These are phyloP conservation scores for Arabidopsis lyrata DNA, from an alignment of 441 rosid genomes.

Conservation along the genomic window DNA sequence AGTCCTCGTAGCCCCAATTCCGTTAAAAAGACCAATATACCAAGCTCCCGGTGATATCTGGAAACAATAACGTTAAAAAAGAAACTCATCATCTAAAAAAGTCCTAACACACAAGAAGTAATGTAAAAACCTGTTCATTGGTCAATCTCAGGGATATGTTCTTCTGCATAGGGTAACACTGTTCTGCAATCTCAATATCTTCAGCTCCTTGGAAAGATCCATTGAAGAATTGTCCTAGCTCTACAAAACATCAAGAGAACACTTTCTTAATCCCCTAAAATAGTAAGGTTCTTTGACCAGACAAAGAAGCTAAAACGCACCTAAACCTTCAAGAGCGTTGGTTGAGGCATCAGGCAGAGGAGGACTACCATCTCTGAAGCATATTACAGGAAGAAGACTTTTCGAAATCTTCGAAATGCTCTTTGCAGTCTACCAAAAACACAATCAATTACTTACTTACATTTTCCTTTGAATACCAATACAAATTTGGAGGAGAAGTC, in stretches of 20 bases:
- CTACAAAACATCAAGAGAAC: slow-evolving; percentile 37
- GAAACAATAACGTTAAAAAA: slow-evolving; percentile 35
- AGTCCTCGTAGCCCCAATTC: slow-evolving; percentile 83
- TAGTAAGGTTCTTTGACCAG: slow-evolving; percentile 20
- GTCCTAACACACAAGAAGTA: slow-evolving; percentile 7
- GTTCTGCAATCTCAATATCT: slow-evolving; percentile 66
- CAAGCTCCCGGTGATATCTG: slow-evolving; percentile 92
- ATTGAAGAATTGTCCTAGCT: slow-evolving; percentile 56
- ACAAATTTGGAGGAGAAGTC: not conserved
- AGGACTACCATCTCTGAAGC: slow-evolving; percentile 95
- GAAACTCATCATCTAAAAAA: slow-evolving; percentile 22
- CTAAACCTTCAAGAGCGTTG: slow-evolving; percentile 60
- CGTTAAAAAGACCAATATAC: slow-evolving; percentile 94
- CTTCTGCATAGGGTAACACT: slow-evolving; percentile 89
- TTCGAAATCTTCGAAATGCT: slow-evolving; percentile 57
- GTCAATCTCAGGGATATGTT: slow-evolving; percentile 69
- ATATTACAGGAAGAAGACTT: slow-evolving; percentile 72
- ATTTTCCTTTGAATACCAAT: not conserved
- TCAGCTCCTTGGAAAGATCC: slow-evolving; percentile 61
- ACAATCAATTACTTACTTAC: not conserved
- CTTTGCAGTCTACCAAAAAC: slow-evolving; percentile 52
- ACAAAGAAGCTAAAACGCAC: slow-evolving; percentile 48
- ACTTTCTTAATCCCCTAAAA: slow-evolving; percentile 14
- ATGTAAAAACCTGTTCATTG: slow-evolving; percentile 78
- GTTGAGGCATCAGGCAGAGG: slow-evolving; percentile 81